Percentiles rank a stretch among this genome's conserved stretches.
Evolutionary conservation across 1,139 yeast species (phyloP).

Genomic region (Hanseniaspora gamundiae): DNA sequence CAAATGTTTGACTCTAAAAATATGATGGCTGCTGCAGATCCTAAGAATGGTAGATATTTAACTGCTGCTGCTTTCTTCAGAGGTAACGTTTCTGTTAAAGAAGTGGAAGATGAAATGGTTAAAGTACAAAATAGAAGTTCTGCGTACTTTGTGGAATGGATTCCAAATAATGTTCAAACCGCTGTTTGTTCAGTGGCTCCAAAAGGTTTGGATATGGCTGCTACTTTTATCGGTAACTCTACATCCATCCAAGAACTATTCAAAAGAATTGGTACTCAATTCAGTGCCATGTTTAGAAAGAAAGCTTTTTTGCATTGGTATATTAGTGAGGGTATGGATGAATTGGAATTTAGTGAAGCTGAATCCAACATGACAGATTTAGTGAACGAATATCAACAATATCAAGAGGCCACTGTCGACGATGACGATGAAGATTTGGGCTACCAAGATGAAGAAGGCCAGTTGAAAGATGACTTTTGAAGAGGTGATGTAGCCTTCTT

Average conservation of each 20-base stretch:
- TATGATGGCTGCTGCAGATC: constrained; percentile 94
- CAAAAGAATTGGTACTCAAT: constrained; percentile 82
- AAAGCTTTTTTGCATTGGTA: constrained; percentile 95
- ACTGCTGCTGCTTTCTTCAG: constrained; percentile 93
- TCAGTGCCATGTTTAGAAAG: constrained; percentile 85
- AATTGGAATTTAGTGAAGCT: constrained; percentile 85
- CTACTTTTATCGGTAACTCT: constrained; percentile 85
- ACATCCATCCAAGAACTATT: constrained; percentile 86
- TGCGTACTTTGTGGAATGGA: constrained; percentile 86
- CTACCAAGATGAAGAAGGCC: constrained; percentile 35
- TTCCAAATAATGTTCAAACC: constrained; percentile 91
- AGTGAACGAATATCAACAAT: constrained; percentile 83
- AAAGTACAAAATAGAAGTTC: constrained; percentile 74
- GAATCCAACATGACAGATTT: constrained; percentile 71
- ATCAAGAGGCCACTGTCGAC: constrained; percentile 71
- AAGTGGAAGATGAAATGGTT: constrained; percentile 88
- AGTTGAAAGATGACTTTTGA: constrained; percentile 22
- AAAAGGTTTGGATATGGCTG: constrained; percentile 73
- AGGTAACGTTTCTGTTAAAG: constrained; percentile 84
- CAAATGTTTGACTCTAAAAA: constrained; percentile 86
- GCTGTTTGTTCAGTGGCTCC: constrained; percentile 90
- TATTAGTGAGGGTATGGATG: constrained; percentile 92
- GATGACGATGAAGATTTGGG: constrained; percentile 59
- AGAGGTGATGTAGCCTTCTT: too few relatives aligned
- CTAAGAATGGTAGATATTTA: constrained; percentile 79